phyloP scores from a whole-genome alignment of 192 early-diverging fungal genomes.

The Umbelopsis vinacea region DNA sequence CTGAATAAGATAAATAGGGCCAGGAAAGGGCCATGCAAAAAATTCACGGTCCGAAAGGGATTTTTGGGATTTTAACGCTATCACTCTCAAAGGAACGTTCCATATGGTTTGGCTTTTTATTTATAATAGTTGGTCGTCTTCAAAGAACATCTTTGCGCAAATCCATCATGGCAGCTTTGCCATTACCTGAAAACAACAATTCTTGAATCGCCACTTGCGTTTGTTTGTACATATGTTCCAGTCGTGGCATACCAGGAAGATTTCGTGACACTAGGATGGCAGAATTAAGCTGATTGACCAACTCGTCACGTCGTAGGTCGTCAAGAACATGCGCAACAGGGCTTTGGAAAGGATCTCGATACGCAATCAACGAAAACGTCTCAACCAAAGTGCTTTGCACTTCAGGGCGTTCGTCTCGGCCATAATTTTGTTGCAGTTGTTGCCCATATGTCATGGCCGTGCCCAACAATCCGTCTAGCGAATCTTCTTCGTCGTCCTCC shows the following conservation, averaged over 20 bases:
- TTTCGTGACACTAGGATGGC: conserved; percentile 53
- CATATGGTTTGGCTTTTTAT: background rate
- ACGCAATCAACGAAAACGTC: conserved; percentile 77
- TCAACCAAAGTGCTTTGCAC: conserved; percentile 34
- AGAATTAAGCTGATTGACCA: conserved; percentile 68
- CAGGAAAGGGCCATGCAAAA: too few relatives aligned
- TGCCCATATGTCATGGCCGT: conserved; percentile 54
- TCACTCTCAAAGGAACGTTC: too few relatives aligned
- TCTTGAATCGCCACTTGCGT: conserved; percentile 38
- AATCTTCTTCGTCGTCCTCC: conserved; percentile 20
- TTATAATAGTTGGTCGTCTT: background rate
- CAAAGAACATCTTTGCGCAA: background rate
- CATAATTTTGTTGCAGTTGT: conserved; percentile 52
- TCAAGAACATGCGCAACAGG: conserved; percentile 45
- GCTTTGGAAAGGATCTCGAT: conserved; percentile 65
- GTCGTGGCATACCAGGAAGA: conserved; percentile 16
- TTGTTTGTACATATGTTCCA: conserved; percentile 53
- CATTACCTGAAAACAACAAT: conserved; percentile 35
- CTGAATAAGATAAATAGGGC: too few relatives aligned
- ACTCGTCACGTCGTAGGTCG: conserved; percentile 44
- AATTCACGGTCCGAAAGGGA: too few relatives aligned
- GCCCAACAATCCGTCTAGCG: conserved; percentile 9
- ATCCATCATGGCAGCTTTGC: conserved; percentile 49
- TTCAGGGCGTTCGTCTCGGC: conserved; percentile 22
- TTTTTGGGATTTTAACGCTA: too few relatives aligned